Evolutionary conservation across 1,284 basidiomycete genomes (phyloP).

Genomic region (Inonotus hispidus): DNA sequence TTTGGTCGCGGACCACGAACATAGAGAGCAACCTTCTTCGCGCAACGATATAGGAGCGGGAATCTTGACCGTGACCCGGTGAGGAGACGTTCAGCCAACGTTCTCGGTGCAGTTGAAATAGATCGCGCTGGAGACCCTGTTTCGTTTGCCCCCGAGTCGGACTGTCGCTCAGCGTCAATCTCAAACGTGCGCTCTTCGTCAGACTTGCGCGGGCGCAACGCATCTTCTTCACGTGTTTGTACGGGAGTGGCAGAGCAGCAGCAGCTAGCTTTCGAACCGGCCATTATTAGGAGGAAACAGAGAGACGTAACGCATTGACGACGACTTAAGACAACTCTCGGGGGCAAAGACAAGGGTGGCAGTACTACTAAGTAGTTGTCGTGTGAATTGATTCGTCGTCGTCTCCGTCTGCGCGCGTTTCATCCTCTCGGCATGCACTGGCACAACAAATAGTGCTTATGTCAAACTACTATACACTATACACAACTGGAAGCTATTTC

Average conservation of each 20-base stretch:
- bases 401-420: background rate
- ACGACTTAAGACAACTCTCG: background rate
- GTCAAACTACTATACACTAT: background rate
- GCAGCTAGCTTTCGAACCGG: background rate
- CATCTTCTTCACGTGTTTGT: background rate
- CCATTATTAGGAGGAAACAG: background rate
- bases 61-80: background rate
- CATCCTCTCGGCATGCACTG: no score
- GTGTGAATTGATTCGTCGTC: background rate
- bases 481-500: no score
- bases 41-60: constrained; percentile 22
- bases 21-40: constrained; percentile 33
- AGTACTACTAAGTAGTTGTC: background rate
- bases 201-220: background rate
- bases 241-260: background rate
- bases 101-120: background rate
- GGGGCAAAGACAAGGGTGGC: background rate
- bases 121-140: constrained; percentile 4
- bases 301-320: background rate
- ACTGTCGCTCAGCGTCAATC: constrained; percentile 5
- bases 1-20: constrained; percentile 55
- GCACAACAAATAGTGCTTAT: background rate
- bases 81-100: constrained; percentile 5
- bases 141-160: background rate
- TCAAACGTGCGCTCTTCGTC: constrained; percentile 7